Evolutionary conservation across 495 filamentous ascomycete genomes (phyloP), one percentile per base, ranked within the genome.

Genomic region (Penicillium bialowiezense): DNA sequence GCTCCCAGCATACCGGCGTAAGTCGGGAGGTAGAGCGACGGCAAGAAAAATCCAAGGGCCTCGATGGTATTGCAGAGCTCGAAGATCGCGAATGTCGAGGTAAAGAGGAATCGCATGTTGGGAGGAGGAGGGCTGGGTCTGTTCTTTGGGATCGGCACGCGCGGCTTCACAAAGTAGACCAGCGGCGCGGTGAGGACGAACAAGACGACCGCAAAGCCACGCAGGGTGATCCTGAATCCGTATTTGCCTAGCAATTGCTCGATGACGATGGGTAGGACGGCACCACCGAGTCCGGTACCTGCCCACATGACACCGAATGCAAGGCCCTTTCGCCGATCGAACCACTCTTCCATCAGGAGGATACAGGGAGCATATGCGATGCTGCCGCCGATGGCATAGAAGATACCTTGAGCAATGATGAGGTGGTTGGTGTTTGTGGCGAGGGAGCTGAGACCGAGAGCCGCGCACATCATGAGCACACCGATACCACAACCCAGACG

Each of bases 11-110:
- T 49, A 7, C 68, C 53, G 0, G 76, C 79, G 54, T 79, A 84
- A 3, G 73, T 70, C 7, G 81, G 79, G 1, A 88, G 68, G 56
- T 83, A 87, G 23, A 84, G 68, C 0, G 67, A 61, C 0, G 84
- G 83, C 2, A 85, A 56, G 60, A 85, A 85, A 55, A 72, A 87
- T 1, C 84, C 84, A 0, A 80, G 54, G 0, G 69, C 71, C 59
- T 86, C 70, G 35, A 82, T 36, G 8, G 77, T 64, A 57, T 82
- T 82, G 41, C 75, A 74, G 0, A 71, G 21, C 51, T 81, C 71
- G 37, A 80, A 75, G 19, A 78, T 49, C 43, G 65, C 55, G 53
- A 86, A 86, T 0, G 67, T 62, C 0, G 52, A 59, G 6, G 64
- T 61, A 12, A 54, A 15, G 5, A 81, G 24, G 50, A 84, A 84